Conservation (phyloP, 176 grass and related monocot genomes). For the Zoysia japonica region DNA sequence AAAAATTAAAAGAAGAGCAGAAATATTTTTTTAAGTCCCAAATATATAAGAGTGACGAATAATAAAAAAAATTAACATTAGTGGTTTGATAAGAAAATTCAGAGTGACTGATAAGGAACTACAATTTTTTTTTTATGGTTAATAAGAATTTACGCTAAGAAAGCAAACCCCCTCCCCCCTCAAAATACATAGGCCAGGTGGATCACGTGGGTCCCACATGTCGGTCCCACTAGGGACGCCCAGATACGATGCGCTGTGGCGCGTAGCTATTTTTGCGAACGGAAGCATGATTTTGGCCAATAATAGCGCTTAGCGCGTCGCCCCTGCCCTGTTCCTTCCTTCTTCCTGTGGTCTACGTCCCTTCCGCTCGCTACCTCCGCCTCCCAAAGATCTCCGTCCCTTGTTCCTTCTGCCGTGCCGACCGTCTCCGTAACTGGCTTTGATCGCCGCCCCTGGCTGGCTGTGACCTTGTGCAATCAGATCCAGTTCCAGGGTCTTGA, state of each 20-base stretch:
- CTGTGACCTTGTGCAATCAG: background rate
- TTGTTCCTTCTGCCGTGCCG: background rate
- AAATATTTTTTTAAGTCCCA: too few species aligned
- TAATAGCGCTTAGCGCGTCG: conserved; percentile 22
- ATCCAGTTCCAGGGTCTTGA: conserved; percentile 5
- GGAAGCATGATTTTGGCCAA: conserved; percentile 25
- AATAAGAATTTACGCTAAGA: too few species aligned
- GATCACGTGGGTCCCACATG: conserved; percentile 19
- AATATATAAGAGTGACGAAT: too few species aligned
- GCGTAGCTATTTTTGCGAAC: conserved; percentile 42
- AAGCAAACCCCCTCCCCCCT: too few species aligned
- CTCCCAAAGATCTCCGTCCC: conserved; percentile 37
- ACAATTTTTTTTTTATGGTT: too few species aligned
- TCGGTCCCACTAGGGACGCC: conserved; percentile 13
- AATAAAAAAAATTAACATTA: too few species aligned
- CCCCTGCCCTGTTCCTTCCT: background rate
- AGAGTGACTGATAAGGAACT: too few species aligned
- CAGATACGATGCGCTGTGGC: conserved; percentile 14
- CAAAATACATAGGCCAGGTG: background rate
- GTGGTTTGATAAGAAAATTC: too few species aligned
- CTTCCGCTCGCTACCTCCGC: conserved; percentile 20
- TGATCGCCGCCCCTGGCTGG: background rate
- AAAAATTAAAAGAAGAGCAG: too few species aligned
- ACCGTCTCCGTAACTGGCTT: background rate
- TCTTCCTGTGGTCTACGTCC: conserved; percentile 23